phyloP scores from a whole-genome alignment of 345 rosid genomes.

The Reutealis trisperma region DNA sequence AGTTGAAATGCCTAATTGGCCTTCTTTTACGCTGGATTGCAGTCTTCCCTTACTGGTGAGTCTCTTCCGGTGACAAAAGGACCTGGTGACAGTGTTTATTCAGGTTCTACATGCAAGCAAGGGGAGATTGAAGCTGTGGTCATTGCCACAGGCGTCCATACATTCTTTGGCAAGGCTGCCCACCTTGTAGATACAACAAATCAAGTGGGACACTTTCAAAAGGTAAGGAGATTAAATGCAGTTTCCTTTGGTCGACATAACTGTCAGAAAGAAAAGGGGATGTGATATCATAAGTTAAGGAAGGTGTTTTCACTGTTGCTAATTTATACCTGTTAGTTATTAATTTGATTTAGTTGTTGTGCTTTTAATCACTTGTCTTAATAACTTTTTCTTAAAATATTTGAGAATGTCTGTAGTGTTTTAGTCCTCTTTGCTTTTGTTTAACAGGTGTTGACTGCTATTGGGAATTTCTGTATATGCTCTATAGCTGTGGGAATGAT shows the following conservation, averaged over 20 bases:
- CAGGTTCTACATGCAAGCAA: conserved; percentile 91
- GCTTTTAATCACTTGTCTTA: too few relatives aligned
- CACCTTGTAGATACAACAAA: conserved; percentile 85
- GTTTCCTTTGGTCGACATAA: neutral
- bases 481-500: conserved; percentile 83
- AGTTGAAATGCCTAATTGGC: neutral
- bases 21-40: conserved; percentile 5
- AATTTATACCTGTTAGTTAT: neutral
- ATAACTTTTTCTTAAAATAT: too few relatives aligned
- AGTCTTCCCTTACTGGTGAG: conserved; percentile 86
- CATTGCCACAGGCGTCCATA: conserved; percentile 91
- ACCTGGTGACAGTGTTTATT: conserved; percentile 79
- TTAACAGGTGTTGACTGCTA: conserved; percentile 73
- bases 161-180: conserved; percentile 93
- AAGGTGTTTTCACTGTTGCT: neutral
- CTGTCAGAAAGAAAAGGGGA: neutral
- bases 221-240: conserved; percentile 33
- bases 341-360: neutral
- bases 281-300: neutral
- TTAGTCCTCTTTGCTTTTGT: neutral
- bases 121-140: conserved; percentile 93
- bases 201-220: conserved; percentile 92
- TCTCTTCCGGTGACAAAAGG: conserved; percentile 89
- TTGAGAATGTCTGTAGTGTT: too few relatives aligned
- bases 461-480: conserved; percentile 89